Evolutionary conservation across 164 flowering plant species (phyloP).

Genomic region (Sextonia rubra): DNA sequence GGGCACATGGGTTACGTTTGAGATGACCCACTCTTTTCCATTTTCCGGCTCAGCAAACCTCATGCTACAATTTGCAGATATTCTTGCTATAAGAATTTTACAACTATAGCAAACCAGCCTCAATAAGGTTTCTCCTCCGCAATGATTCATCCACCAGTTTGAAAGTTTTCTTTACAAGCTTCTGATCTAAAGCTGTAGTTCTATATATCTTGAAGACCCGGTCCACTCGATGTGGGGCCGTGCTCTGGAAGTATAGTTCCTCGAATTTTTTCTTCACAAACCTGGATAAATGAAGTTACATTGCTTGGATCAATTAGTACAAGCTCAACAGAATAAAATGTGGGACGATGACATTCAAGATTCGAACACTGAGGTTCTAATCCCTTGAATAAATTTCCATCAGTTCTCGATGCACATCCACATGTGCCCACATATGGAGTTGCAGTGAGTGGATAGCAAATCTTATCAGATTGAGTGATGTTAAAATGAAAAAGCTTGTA

Average conservation of each 20-base stretch:
- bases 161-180: constrained; percentile 96
- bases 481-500: too few species aligned
- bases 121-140: constrained; percentile 88
- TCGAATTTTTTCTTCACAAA: constrained; percentile 98
- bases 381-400: background rate
- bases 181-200: constrained; percentile 96
- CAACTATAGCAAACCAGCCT: constrained; percentile 74
- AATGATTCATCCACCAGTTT: constrained; percentile 95
- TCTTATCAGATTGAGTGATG: too few species aligned
- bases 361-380: background rate
- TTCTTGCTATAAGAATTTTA: background rate
- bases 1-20: background rate
- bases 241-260: constrained; percentile 88
- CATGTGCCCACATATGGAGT: background rate
- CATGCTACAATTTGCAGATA: background rate
- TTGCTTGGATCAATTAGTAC: background rate
- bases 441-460: background rate
- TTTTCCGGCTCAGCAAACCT: background rate
- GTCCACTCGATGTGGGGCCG: constrained; percentile 78
- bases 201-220: constrained; percentile 93
- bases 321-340: background rate
- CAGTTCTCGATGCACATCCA: background rate
- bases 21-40: background rate
- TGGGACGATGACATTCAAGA: background rate
- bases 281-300: constrained; percentile 35